These are phyloP conservation scores for Rhizophora mangle DNA, from an alignment of 345 rosid species.

Conservation along the genomic window DNA sequence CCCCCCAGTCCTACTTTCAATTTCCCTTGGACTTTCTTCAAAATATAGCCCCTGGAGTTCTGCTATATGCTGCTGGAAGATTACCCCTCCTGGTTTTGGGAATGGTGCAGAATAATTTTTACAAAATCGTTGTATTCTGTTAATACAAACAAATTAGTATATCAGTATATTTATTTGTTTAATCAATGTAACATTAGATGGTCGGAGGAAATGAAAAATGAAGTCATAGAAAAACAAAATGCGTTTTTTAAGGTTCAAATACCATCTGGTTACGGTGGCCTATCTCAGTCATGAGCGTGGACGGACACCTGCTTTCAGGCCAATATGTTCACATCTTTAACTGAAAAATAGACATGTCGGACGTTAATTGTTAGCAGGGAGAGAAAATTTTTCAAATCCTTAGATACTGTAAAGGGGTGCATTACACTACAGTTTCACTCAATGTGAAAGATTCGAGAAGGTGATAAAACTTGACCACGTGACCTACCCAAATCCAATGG, in stretches of 20 bases:
- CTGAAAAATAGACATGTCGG: too few relatives aligned
- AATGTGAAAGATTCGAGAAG: too few relatives aligned
- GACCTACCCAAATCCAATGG: too few relatives aligned
- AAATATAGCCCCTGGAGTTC: conserved; percentile 35
- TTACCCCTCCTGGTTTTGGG: conserved; percentile 84
- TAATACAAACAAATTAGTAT: background rate
- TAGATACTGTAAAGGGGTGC: too few relatives aligned
- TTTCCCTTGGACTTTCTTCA: background rate
- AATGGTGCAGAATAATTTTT: conserved; percentile 51
- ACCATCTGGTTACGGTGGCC: background rate
- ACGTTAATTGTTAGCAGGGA: too few relatives aligned
- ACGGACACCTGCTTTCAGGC: background rate
- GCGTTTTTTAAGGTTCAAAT: background rate
- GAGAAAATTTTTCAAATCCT: too few relatives aligned
- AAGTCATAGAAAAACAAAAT: too few relatives aligned
- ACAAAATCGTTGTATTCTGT: background rate
- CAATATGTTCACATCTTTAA: too few relatives aligned
- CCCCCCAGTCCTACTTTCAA: conserved; percentile 49
- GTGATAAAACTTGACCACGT: too few relatives aligned
- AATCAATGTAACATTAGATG: background rate
- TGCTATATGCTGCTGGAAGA: conserved; percentile 61
- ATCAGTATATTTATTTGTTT: too few relatives aligned
- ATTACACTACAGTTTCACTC: too few relatives aligned
- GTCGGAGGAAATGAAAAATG: background rate
- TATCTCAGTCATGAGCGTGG: background rate